phyloP scores from a whole-genome alignment of 1,284 basidiomycete species.

The Naganishia liquefaciens region DNA sequence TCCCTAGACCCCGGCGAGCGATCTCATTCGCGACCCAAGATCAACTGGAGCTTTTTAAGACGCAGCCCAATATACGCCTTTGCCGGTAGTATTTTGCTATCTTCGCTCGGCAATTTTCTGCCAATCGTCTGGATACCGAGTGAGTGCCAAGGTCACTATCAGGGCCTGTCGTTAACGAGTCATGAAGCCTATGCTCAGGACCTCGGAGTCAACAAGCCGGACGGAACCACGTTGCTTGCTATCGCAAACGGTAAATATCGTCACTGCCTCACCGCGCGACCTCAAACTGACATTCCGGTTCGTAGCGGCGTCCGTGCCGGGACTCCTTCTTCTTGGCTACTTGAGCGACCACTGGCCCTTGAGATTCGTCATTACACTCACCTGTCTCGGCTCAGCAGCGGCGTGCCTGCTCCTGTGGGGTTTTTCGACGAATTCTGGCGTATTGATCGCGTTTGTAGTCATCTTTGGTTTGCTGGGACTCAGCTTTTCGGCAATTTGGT shows the following conservation, averaged over 20 bases:
- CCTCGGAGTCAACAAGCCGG: conserved; percentile 41
- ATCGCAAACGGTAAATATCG: conserved; percentile 48
- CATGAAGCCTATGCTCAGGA: conserved; percentile 46
- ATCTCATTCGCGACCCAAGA: conserved; percentile 17
- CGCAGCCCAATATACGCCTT: conserved; percentile 43
- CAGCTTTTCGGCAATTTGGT: conserved; percentile 46
- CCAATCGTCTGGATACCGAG: conserved; percentile 51
- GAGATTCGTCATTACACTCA: conserved; percentile 43
- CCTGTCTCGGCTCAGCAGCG: conserved; percentile 44
- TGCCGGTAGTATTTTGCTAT: conserved; percentile 44
- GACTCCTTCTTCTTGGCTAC: conserved; percentile 47
- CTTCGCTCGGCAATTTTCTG: conserved; percentile 51
- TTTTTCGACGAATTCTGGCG: conserved; percentile 43
- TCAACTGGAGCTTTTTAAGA: conserved; percentile 37
- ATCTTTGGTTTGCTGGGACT: conserved; percentile 43
- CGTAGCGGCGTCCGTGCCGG: conserved; percentile 48
- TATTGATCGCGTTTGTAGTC: conserved; percentile 42
- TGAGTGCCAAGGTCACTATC: conserved; percentile 33
- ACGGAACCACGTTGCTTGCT: conserved; percentile 49
- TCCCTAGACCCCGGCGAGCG: not conserved
- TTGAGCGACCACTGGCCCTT: conserved; percentile 47
- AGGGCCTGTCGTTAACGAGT: not conserved
- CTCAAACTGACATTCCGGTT: not conserved
- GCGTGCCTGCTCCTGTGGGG: conserved; percentile 53
- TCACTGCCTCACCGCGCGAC: too few species aligned